Base-by-base conservation (phyloP, 805 yeast species). In the Saccharomycopsis fodiens region DNA sequence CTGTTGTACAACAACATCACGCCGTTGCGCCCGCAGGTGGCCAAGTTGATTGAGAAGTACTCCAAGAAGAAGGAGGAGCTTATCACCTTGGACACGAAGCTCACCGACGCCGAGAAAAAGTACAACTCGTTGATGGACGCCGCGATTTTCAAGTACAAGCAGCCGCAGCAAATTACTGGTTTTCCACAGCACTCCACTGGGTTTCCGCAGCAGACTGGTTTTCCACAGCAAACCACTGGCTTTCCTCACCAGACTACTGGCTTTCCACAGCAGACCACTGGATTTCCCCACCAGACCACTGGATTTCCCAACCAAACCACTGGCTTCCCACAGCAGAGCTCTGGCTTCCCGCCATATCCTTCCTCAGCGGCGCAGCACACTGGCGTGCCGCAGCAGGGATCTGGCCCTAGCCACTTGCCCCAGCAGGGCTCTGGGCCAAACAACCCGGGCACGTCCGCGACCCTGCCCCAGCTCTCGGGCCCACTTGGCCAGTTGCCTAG, bases 1-100 rank as follows among this genome's bases (percentile, higher is more conserved):
- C 67, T 69, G 29, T 65, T 86, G 49, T 85, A 89, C 59, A 85
- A 87, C 43, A 72, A 78, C 12, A 70, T 88, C 1, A 73, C 83
- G 15, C 78, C 88, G 3, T 66, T 86, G 41, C 78, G 95, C 52
- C 86, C 88, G 0, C 74, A 78, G 50, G 68, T 93, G 50, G 85
- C 85, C 13, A 76, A 76, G 56, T 65, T 80, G 55, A 77, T 93
- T 51, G 96, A 86, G 47, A 78, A 85, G 60, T 84, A 86, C 61
- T 73, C 86, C 31, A 73, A 76, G 38, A 76, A 86, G 56, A 78
- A 83, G 58, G 85, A 88, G 54, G 97, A 91, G 52, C 66, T 91
- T 49, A 67, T 79, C 50, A 76, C 76, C 17, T 68, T 91, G 55
- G 82, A 86, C 56, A 74, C 75, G 50, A 83, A 85, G 52, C 71